Evolutionary conservation across 495 filamentous ascomycete species (phyloP), one percentile per base, ranked within the genome.

Genomic region (Amorphotheca resinae): DNA sequence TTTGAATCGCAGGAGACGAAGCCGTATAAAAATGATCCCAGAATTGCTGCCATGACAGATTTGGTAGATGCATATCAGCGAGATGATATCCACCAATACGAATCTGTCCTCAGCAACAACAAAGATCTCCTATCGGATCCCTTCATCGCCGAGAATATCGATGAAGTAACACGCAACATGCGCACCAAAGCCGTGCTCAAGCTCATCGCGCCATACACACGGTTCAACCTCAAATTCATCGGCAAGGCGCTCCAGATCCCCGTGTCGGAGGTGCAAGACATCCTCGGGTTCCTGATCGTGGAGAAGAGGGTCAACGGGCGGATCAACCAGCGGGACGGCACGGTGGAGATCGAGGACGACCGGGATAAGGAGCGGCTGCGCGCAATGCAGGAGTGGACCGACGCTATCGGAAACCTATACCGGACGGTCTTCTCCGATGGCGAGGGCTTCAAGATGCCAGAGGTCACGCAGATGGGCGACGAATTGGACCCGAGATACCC

Each of bases 1-100:
- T 98, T 98, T 62, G 88, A 98, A 60, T 95, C 87, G 22, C 91
- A 95, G 62, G 93, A 98, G 64, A 96, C 88, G n/a, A 96, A 98
- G 64, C 89, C 91, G 0, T 98, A 98, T 70, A 87, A 85, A 62
- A 89, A 82, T 51, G 89, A 98, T 59, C 84, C 85, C 11, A 82
- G 88, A 30, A 95, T 98, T 53, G 79, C 84, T 5, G 87, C 86
- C 46, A 98, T 98, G 91, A 96, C 89, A 1, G 83, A 95, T 46
- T 72, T 98, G 1, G 91, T 98, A 2, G 86, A 96, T 54, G 87
- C 91, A 1, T 98, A 93, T 64, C 91, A 98, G 61, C 76, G 82
- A 18, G 87, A 96, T 57, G 93, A 98, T 57, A 93, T 96, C 51
- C 81, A 87, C 55, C 69, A 72, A 48, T 98, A 96, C 62, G 87